Evolutionary conservation across 768 basidiomycete genomes (phyloP).

Genomic region (Mycena vitilis): DNA sequence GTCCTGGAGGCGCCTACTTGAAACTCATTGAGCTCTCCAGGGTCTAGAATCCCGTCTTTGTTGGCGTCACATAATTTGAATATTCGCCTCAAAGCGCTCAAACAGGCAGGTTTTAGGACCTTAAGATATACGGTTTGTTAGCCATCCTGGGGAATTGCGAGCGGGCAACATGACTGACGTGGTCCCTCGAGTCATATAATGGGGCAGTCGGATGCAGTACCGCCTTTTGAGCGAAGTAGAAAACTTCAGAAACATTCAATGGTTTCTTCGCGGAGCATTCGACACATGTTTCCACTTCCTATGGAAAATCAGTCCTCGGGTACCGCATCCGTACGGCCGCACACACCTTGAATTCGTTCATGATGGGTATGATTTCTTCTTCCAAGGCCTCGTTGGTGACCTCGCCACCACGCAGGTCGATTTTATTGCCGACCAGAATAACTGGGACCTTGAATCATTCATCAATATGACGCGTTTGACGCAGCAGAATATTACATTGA

Average conservation of each 20-base stretch:
- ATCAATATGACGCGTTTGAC: slow-evolving; percentile 6
- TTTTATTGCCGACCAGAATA: slow-evolving; percentile 98
- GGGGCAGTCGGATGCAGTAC: slow-evolving; percentile 97
- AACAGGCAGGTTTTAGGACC: slow-evolving; percentile 93
- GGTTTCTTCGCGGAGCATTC: slow-evolving; percentile 95
- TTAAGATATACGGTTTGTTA: slow-evolving; percentile 46
- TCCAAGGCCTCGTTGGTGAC: slow-evolving; percentile 95
- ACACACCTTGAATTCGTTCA: slow-evolving; percentile 97
- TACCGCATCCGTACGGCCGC: slow-evolving; percentile 5
- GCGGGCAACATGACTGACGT: slow-evolving; percentile 64
- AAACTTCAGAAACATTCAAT: slow-evolving; percentile 95
- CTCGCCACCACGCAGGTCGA: slow-evolving; percentile 92
- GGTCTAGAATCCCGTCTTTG: slow-evolving; percentile 93
- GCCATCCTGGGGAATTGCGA: slow-evolving; percentile 11
- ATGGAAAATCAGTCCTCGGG: slow-evolving; percentile 27
- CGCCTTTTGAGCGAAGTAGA: slow-evolving; percentile 98
- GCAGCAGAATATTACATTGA: slow-evolving; percentile 74
- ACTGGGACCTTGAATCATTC: slow-evolving; percentile 80
- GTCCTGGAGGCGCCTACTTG: slow-evolving; percentile 69
- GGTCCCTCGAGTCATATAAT: slow-evolving; percentile 95
- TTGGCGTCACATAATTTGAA: slow-evolving; percentile 96
- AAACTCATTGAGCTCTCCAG: slow-evolving; percentile 94
- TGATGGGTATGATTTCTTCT: slow-evolving; percentile 95
- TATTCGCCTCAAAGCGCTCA: slow-evolving; percentile 89
- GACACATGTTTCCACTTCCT: slow-evolving; percentile 99